Evolutionary conservation across 768 basidiomycete genomes (phyloP), one percentile per base, ranked within the genome.

Genomic region (Hericium erinaceus): DNA sequence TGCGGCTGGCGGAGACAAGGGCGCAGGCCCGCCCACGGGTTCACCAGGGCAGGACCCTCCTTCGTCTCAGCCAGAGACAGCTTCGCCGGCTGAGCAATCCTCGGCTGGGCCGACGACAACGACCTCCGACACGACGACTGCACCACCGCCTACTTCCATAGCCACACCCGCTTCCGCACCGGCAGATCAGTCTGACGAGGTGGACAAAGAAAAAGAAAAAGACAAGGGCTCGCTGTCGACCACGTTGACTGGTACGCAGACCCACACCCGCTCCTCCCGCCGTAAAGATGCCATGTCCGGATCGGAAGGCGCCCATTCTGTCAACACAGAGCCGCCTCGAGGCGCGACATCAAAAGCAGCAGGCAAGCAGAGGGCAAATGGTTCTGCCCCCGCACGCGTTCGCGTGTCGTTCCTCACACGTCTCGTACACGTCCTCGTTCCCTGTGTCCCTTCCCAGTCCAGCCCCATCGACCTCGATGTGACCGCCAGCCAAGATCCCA

Each of bases 371-470:
- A 62, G 63, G 12, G 63, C 60, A 54, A 64, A 65, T 57, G 9
- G 62, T 66, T 67, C 71, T 61, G 57, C 65, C 54, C 65, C 69
- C 55, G 58, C 66, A 66, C 62, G 68, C 61, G 71, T 61, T 78
- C 78, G 72, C 73, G 51, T 76, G 54, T 81, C 84, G 22, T 77
- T 87, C 63, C 69, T 86, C 58, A 77, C 80, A 54, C 81, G 76
- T 67, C 71, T 89, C 57, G 66, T 88, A 54, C 80, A 75, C 60
- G 76, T 79, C 59, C 76, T 89, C 55, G 76, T 88, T 52, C 87
- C 87, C 38, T 89, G 87, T 59, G 71, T 85, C 50, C 74, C 81
- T 20, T 80, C 76, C 18, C 66, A 72, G 41, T 72, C 72, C 58
- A 64, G 76, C n/a, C 79, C 81, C 52, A 78, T 82, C 44, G 65